Evolutionary conservation across 148 eudicot genomes (phyloP), one percentile per base, ranked within the genome.

Genomic region (Diospyros lotus): DNA sequence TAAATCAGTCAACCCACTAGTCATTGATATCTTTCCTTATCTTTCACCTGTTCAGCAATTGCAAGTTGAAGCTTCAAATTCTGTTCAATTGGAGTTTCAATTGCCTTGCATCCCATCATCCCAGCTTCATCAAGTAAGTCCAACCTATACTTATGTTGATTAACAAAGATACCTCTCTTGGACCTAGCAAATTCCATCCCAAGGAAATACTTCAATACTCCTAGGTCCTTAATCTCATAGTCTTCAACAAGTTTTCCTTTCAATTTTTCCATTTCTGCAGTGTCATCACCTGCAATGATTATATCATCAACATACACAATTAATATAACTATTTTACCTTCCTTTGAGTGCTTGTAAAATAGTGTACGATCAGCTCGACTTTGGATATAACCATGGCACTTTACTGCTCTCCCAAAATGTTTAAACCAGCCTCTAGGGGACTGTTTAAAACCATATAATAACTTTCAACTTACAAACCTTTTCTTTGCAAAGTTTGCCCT

Each of bases 251-350:
- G 64, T 17, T 9, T 11, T 11, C 28, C 9, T 41, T 60, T 60
- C 2, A 60, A 17, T 28, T 4, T 60, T 60, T 10, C 64, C 40
- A 28, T 3, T 4, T 60, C 64, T 4, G 8, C 41, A 60, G 6
- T 60, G 28, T 60, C 41, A 60, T 60, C 64, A 17, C 64, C 41
- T 60, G 64, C 28, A 1, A 60, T 1, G 5, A 60, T 60, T 4
- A 60, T 60, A 41, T 60, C 64, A 60, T 60, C 15, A 2, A 55
- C 38, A n/a, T 63, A 63, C 39, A 63, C 45, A 63, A 63, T 63
- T 45, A 63, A 63, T 11, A 63, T 63, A 63, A 45, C 66, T 39
- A 63, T 15, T 63, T 63, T 40, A 40, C 66, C 46, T 63, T 63
- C 66, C 40, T 45, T 63, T 40, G 66, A 63, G 43, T 63, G 66